Evolutionary conservation across 1,139 yeast genomes (phyloP).

Genomic region (Candida sojae): DNA sequence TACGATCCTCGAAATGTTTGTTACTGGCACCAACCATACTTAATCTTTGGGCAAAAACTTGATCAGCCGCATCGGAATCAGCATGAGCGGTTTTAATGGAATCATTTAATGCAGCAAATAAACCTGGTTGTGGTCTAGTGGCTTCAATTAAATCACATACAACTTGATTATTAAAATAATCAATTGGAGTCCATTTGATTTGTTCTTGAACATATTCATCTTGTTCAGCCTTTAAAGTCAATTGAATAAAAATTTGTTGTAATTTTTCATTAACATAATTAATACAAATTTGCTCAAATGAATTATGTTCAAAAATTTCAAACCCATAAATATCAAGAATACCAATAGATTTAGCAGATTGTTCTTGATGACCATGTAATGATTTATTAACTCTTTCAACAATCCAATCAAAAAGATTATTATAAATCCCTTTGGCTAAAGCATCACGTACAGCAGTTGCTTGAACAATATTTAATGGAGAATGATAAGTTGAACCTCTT

Average conservation of each 20-base stretch:
- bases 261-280: slow-evolving; percentile 96
- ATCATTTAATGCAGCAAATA: slow-evolving; percentile 95
- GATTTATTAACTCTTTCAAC: slow-evolving; percentile 91
- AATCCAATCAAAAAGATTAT: slow-evolving; percentile 94
- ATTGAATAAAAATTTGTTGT: slow-evolving; percentile 94
- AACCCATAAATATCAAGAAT: slow-evolving; percentile 97
- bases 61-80: slow-evolving; percentile 95
- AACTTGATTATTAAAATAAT: slow-evolving; percentile 92
- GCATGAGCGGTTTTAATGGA: slow-evolving; percentile 99
- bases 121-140: slow-evolving; percentile 87
- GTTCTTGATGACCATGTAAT: slow-evolving; percentile 40
- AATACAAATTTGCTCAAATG: slow-evolving; percentile 96
- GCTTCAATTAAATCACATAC: slow-evolving; percentile 97
- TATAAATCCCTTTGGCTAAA: slow-evolving; percentile 91
- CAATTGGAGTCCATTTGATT: slow-evolving; percentile 97
- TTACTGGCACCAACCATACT: slow-evolving; percentile 77
- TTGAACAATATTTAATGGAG: slow-evolving; percentile 88
- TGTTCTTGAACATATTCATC: slow-evolving; percentile 95
- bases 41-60: slow-evolving; percentile 90
- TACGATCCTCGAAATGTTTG: slow-evolving; percentile 87
- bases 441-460: slow-evolving; percentile 96
- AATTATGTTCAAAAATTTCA: slow-evolving; percentile 95
- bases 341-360: slow-evolving; percentile 69
- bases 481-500: slow-evolving; percentile 92
- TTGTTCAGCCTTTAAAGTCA: slow-evolving; percentile 94